Conservation (phyloP, 1,284 basidiomycete genomes). For the Apiotrichum veenhuisii region DNA sequence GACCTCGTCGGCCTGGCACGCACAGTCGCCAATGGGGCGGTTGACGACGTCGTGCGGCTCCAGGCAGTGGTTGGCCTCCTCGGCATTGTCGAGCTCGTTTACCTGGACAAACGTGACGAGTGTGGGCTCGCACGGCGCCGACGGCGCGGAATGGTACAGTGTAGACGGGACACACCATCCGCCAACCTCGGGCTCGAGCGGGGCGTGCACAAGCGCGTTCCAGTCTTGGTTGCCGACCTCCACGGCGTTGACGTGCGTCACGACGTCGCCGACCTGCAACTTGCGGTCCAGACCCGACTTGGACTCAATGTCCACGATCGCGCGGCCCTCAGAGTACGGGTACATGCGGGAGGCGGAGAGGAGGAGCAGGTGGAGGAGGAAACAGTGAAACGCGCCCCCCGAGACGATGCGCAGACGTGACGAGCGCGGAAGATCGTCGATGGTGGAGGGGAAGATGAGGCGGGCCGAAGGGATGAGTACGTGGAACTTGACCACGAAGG, state of each 20-base stretch:
- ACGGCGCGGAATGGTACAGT: background rate
- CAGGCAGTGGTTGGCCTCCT: constrained; percentile 20
- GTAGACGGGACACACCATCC: constrained; percentile 12
- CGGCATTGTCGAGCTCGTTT: background rate
- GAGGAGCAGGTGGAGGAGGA: constrained; percentile 25
- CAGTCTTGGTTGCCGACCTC: constrained; percentile 15
- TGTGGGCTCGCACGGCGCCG: constrained; percentile 9
- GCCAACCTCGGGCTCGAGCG: background rate
- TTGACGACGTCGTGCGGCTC: constrained; percentile 30
- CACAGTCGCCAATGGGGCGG: background rate
- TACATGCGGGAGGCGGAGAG: background rate
- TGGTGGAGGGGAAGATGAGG: constrained; percentile 34
- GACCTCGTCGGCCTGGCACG: background rate
- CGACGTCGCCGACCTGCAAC: constrained; percentile 27
- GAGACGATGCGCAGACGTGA: constrained; percentile 39
- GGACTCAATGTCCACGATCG: background rate
- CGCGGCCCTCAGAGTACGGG: background rate
- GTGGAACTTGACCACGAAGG: constrained; percentile 30
- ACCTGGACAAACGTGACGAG: constrained; percentile 6
- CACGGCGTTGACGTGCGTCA: constrained; percentile 40
- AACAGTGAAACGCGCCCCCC: constrained; percentile 42
- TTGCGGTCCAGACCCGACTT: background rate
- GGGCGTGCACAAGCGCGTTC: background rate
- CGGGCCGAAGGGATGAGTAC: constrained; percentile 33
- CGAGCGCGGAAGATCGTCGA: constrained; percentile 30